Conservation (phyloP, 164 flowering plant genomes). For the Chimonanthus praecox region DNA sequence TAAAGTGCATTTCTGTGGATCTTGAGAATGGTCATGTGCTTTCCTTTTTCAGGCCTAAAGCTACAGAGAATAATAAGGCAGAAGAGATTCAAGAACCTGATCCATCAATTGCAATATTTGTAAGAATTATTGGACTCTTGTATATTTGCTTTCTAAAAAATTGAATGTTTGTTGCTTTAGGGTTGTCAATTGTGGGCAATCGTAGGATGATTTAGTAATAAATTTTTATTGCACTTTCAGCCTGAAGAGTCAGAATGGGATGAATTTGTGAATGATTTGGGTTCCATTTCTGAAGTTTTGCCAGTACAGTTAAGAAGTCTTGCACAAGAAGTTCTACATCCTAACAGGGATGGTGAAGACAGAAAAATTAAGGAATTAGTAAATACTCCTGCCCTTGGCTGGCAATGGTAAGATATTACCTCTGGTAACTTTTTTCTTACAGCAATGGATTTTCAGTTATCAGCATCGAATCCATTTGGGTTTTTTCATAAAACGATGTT, state of each 20-base stretch:
- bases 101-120: conserved; percentile 43
- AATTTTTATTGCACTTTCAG: conserved; percentile 25
- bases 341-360: conserved; percentile 78
- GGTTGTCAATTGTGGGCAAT: background rate
- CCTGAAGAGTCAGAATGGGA: conserved; percentile 78
- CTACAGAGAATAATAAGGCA: conserved; percentile 25
- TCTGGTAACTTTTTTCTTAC: background rate
- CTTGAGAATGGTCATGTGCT: background rate
- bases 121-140: conserved; percentile 25
- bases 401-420: conserved; percentile 63
- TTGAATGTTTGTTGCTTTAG: background rate
- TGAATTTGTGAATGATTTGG: conserved; percentile 87
- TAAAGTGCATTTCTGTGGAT: background rate
- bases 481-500: background rate
- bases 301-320: conserved; percentile 43
- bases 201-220: background rate
- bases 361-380: conserved; percentile 83
- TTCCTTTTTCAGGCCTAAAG: conserved; percentile 50
- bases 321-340: conserved; percentile 41
- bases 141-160: background rate
- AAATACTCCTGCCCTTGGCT: conserved; percentile 74
- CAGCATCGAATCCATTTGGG: background rate
- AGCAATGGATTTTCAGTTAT: background rate
- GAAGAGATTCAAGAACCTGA: conserved; percentile 48
- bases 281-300: conserved; percentile 47